These are phyloP conservation scores for Chytridium lagenaria DNA, from an alignment of 371 early-diverging fungal genomes.

Conservation along the genomic window DNA sequence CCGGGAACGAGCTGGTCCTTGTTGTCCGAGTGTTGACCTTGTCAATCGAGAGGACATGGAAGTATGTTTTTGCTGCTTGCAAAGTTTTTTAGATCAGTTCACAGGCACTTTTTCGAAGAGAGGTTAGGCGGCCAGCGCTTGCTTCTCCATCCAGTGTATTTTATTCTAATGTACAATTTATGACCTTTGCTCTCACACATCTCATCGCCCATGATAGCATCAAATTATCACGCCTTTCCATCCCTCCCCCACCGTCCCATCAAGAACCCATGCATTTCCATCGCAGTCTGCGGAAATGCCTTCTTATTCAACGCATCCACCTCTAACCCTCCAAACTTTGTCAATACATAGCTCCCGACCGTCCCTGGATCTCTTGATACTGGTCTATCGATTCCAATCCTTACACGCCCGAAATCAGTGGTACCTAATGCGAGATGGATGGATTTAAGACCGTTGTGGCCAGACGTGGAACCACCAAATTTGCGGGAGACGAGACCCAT, in stretches of 20 bases:
- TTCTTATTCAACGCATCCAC: constrained; percentile 48
- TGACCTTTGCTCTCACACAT: too few species aligned
- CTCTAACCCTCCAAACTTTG: constrained; percentile 59
- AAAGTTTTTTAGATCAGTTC: too few species aligned
- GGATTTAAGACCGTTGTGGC: constrained; percentile 82
- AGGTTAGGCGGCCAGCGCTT: not conserved
- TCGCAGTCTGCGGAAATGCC: constrained; percentile 16
- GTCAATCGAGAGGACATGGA: not conserved
- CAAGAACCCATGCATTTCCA: not conserved
- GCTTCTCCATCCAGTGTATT: not conserved
- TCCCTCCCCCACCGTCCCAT: too few species aligned
- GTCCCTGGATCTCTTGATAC: constrained; percentile 49
- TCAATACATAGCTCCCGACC: constrained; percentile 68
- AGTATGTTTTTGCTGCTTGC: too few species aligned
- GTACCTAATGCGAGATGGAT: constrained; percentile 61
- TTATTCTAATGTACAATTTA: too few species aligned
- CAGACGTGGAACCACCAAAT: constrained; percentile 64
- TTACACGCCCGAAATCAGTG: constrained; percentile 60
- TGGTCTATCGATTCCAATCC: constrained; percentile 75
- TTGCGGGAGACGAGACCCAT: constrained; percentile 71
- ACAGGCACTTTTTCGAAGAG: not conserved
- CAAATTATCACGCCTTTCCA: too few species aligned
- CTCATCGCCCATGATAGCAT: too few species aligned
- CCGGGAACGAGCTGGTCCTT: not conserved
- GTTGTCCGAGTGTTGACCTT: not conserved